Evolutionary conservation across 106 monocot species (phyloP).

Genomic region (Dendrobium nobile): DNA sequence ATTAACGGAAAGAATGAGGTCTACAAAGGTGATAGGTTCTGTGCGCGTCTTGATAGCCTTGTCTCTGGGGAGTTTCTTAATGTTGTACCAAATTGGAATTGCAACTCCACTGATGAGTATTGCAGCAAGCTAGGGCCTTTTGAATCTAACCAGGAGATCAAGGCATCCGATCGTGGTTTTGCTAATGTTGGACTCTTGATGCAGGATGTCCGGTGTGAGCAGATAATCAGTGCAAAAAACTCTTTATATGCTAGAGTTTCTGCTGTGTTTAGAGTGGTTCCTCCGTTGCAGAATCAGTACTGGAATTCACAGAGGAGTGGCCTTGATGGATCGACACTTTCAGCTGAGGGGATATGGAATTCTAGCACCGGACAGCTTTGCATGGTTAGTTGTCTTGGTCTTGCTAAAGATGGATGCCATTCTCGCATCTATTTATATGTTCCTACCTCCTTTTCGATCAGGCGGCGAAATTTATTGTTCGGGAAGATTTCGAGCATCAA

Average conservation of each 20-base stretch:
- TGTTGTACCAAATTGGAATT: slow-evolving; percentile 58
- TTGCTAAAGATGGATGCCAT: slow-evolving; percentile 17
- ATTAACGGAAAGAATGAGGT: slow-evolving; percentile 18
- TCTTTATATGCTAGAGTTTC: slow-evolving; percentile 42
- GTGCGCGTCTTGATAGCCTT: slow-evolving; percentile 42
- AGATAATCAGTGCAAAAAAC: slow-evolving; percentile 2
- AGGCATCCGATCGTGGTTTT: slow-evolving; percentile 27
- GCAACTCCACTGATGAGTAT: slow-evolving; percentile 42
- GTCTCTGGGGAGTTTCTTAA: slow-evolving; percentile 19
- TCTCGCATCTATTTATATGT: slow-evolving; percentile 63
- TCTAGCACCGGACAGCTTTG: slow-evolving; percentile 54
- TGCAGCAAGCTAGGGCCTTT: slow-evolving; percentile 66
- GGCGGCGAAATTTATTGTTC: slow-evolving; percentile 22
- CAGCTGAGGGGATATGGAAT: slow-evolving; percentile 55
- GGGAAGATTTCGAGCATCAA: slow-evolving; percentile 41
- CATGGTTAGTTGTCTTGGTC: slow-evolving; percentile 67
- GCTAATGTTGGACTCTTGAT: slow-evolving; percentile 35
- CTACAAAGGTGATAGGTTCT: slow-evolving; percentile 38
- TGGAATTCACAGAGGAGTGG: slow-evolving; percentile 22
- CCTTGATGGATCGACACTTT: slow-evolving; percentile 35
- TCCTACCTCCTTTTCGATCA: slow-evolving; percentile 45
- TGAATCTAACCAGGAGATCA: slow-evolving; percentile 19
- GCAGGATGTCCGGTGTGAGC: slow-evolving; percentile 58
- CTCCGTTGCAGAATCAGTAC: slow-evolving; percentile 25
- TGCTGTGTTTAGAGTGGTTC: slow-evolving; percentile 36